Percentiles rank a stretch among this genome's conserved stretches.
Conservation (phyloP, 768 basidiomycete genomes). For the Cystoderma amianthinum region DNA sequence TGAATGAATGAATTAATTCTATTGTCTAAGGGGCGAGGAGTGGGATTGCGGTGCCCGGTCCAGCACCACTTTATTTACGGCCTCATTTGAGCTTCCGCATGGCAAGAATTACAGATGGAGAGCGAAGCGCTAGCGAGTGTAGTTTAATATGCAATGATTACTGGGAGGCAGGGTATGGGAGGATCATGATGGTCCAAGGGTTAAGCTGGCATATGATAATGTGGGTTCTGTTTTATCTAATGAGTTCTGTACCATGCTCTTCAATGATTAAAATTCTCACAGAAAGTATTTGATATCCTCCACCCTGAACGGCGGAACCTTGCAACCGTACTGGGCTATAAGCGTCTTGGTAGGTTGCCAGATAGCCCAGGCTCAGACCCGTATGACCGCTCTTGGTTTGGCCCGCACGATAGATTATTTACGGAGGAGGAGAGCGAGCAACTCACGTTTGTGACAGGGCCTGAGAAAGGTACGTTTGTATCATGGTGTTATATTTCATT, state of each 20-base stretch:
- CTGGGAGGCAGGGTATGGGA: constrained; percentile 91
- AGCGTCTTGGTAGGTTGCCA: constrained; percentile 88
- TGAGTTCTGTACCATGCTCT: not conserved
- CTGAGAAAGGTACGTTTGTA: constrained; percentile 68
- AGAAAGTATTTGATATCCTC: constrained; percentile 94
- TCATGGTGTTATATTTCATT: not conserved
- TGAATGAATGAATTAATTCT: too few species aligned
- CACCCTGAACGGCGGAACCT: constrained; percentile 88
- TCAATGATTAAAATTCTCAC: constrained; percentile 4
- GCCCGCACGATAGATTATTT: constrained; percentile 93
- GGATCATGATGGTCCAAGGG: constrained; percentile 98
- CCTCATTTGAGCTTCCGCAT: constrained; percentile 94
- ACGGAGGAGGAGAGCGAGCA: constrained; percentile 79
- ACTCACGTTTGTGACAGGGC: constrained; percentile 73
- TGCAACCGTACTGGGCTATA: constrained; percentile 92
- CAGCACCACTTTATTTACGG: constrained; percentile 89
- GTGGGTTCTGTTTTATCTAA: constrained; percentile 34
- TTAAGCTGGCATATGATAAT: constrained; percentile 92
- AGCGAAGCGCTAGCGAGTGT: constrained; percentile 95
- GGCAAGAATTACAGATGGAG: constrained; percentile 81
- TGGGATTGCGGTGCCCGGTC: constrained; percentile 92
- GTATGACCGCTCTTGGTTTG: constrained; percentile 97
- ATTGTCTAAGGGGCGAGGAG: constrained; percentile 99
- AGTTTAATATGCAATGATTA: constrained; percentile 98
- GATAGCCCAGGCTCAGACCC: constrained; percentile 96